These are phyloP conservation scores for Pyracantha coccinea DNA, from an alignment of 331 rosid species.

Conservation along the genomic window DNA sequence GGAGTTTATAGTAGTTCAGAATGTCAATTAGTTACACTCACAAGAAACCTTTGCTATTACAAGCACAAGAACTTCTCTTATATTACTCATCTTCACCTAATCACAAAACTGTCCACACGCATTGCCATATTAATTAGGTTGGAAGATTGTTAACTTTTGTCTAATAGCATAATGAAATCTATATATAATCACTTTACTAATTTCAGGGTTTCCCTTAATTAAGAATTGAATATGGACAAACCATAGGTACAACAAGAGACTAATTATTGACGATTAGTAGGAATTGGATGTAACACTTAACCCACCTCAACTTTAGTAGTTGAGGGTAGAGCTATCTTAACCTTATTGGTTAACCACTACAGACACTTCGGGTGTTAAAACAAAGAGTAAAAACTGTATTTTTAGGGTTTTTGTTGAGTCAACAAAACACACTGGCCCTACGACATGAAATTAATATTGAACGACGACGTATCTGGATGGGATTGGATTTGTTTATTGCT, in stretches of 20 bases:
- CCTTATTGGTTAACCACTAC: background rate
- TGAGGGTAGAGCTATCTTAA: background rate
- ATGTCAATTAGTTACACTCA: no score
- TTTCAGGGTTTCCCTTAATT: background rate
- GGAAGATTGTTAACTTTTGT: background rate
- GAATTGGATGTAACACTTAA: background rate
- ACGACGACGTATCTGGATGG: no score
- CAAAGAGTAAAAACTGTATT: background rate
- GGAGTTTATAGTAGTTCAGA: no score
- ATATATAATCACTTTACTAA: background rate
- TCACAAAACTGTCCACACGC: background rate
- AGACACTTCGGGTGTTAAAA: background rate
- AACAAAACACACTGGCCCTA: slow-evolving; percentile 11
- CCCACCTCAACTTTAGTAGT: background rate
- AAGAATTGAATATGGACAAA: background rate
- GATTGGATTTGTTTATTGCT: no score
- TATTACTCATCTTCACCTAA: background rate
- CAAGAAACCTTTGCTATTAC: no score
- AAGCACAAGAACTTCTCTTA: no score
- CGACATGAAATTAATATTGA: slow-evolving; percentile 6
- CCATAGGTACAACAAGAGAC: background rate
- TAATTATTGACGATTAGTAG: background rate
- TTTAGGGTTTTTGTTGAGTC: slow-evolving; percentile 5
- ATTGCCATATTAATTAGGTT: background rate
- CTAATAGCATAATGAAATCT: background rate